Base-by-base conservation (phyloP, 2,329 filamentous ascomycete genomes). In the Cladorrhinum sp. region DNA sequence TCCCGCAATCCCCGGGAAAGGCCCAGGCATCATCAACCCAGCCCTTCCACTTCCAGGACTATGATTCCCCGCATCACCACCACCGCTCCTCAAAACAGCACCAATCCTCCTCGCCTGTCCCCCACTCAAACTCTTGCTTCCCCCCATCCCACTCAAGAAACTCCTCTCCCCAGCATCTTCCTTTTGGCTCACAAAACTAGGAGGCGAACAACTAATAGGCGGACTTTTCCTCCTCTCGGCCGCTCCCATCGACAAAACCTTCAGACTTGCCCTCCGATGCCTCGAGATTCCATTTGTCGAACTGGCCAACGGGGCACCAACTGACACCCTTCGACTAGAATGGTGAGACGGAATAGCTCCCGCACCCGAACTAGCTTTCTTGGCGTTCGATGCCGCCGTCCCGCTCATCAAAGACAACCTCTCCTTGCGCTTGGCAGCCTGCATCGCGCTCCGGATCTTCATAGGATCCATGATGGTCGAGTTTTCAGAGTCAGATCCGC, bases 31-130 rank as follows among this genome's bases (percentile, higher is more conserved):
- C 32, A 49, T 27, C 32, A 49, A 7, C 16, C 48, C 36, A 22
- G 23, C n/a, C 32, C 59, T 54, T 58, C 36, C 29, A 22, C 56
- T 48, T 18, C 58, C 36, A 48, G 58, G 60, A 53, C 55, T 60
- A 16, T 56, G 53, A n/a, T n/a, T n/a, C 0, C 59, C 54, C n/a
- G 36, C 25, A 5, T 58, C 36, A 36, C 58, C 63, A 59, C 59
- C 67, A 64, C 64, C 68, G 32, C 65, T 24, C 60, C 71, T 70
- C 61, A 78, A 65, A 62, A 74, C 78, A 13, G 76, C 76, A 36
- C 78, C 77, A 60, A 85, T 85, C 50, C 83, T 77, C 56, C 83
- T 73, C 22, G 82, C 83, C 67, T 86, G 83, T 1, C 81, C 82
- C 1, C 79, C 74, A 10, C 82, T 85, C 63, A 85, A 76, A 2